Conservation (phyloP, 2,329 filamentous ascomycete genomes). For the Penicillium corylophilum region DNA sequence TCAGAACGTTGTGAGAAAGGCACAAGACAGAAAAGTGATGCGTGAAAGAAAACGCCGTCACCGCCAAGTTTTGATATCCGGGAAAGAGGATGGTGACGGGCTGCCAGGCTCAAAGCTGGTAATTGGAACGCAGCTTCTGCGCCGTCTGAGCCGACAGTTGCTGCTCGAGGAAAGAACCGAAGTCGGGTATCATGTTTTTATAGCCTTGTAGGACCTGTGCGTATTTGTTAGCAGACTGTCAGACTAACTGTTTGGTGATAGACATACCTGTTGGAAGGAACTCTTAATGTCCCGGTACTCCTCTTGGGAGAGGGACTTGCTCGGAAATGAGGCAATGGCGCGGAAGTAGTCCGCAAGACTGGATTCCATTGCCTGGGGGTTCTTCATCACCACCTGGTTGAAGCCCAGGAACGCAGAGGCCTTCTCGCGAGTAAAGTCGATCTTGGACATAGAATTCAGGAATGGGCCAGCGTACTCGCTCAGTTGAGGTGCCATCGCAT, state of each 20-base stretch:
- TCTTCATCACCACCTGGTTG: slow-evolving; percentile 76
- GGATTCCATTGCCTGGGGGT: slow-evolving; percentile 89
- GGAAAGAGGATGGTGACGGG: slow-evolving; percentile 1
- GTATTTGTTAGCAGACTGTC: not conserved
- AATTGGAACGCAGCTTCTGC: slow-evolving; percentile 44
- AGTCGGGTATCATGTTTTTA: slow-evolving; percentile 49
- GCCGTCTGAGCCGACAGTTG: slow-evolving; percentile 41
- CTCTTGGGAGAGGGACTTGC: slow-evolving; percentile 62
- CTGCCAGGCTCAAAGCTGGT: slow-evolving; percentile 37
- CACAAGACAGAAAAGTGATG: not conserved
- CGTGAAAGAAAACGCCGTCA: not conserved
- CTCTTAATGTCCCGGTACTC: slow-evolving; percentile 61
- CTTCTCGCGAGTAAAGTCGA: slow-evolving; percentile 90
- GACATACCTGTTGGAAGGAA: slow-evolving; percentile 72
- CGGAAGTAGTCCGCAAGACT: slow-evolving; percentile 78
- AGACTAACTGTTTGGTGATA: not conserved
- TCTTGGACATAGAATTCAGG: slow-evolving; percentile 74
- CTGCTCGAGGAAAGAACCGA: slow-evolving; percentile 46
- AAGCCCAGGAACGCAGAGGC: slow-evolving; percentile 91
- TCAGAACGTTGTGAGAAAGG: not conserved
- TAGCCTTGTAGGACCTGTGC: slow-evolving; percentile 47
- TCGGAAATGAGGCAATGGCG: slow-evolving; percentile 71
- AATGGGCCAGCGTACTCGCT: slow-evolving; percentile 79
- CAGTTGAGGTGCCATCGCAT: slow-evolving; percentile 75
- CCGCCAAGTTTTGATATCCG: not conserved